Evolutionary conservation across 192 early-diverging fungal genomes (phyloP).

Genomic region (Glomus cerebriforme): DNA sequence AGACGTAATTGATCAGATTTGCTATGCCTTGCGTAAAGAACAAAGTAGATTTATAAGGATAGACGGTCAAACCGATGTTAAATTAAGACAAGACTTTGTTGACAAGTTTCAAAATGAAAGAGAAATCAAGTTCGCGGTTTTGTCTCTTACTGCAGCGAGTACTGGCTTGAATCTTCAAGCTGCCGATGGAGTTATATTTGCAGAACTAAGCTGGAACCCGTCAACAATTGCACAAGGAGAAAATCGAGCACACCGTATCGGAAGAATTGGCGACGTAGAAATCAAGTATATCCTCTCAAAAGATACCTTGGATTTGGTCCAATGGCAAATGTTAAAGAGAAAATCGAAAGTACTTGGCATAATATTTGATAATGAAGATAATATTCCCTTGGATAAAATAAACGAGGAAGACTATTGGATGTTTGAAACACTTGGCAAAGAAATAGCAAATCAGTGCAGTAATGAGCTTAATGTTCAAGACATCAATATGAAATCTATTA

Average conservation of each 20-base stretch:
- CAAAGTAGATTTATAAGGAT: constrained; percentile 45
- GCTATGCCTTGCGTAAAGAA: constrained; percentile 17
- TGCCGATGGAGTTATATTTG: constrained; percentile 54
- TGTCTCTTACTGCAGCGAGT: constrained; percentile 51
- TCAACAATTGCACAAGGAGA: constrained; percentile 48
- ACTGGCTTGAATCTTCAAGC: constrained; percentile 49
- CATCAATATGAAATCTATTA: not conserved
- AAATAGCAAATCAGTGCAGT: not conserved
- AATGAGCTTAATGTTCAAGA: not conserved
- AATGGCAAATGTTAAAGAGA: not conserved
- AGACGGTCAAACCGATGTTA: constrained; percentile 43
- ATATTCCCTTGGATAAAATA: not conserved
- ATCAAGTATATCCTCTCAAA: constrained; percentile 51
- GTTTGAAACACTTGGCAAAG: not conserved
- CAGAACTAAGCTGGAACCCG: constrained; percentile 57
- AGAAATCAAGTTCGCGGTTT: constrained; percentile 40
- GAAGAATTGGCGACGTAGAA: constrained; percentile 42
- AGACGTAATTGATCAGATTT: constrained; percentile 35
- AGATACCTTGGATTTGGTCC: constrained; percentile 44
- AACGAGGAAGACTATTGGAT: not conserved
- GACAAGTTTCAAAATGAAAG: constrained; percentile 47
- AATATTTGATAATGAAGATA: not conserved
- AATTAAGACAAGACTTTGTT: constrained; percentile 40
- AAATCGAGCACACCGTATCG: constrained; percentile 53
- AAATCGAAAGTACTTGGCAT: not conserved